Percentiles rank a stretch among this genome's conserved stretches.
phyloP scores from a whole-genome alignment of 2,329 filamentous ascomycete genomes.

The Cladosporium sphaerospermum region DNA sequence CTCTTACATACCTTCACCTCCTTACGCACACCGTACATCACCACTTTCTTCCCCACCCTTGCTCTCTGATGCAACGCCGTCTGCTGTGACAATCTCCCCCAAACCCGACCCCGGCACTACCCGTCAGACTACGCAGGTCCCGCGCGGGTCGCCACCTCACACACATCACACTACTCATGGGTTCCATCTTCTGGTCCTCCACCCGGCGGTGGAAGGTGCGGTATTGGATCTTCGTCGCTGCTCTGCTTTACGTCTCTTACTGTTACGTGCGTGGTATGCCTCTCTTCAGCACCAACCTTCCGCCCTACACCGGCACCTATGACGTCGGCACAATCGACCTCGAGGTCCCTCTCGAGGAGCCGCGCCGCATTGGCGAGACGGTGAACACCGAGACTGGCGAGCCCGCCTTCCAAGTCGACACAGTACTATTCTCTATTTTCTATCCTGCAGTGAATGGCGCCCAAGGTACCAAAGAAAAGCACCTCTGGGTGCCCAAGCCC shows the following conservation, averaged over 20 bases:
- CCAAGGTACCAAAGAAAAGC: slow-evolving; percentile 23
- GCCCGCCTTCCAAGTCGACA: slow-evolving; percentile 39
- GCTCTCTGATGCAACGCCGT: too few species aligned
- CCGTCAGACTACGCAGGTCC: too few species aligned
- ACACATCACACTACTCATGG: background rate
- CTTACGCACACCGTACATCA: too few species aligned
- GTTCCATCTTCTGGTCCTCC: slow-evolving; percentile 4
- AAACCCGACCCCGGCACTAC: too few species aligned
- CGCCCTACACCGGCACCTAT: slow-evolving; percentile 37
- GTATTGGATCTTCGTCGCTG: slow-evolving; percentile 5
- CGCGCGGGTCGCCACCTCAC: background rate
- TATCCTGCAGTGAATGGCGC: slow-evolving; percentile 35
- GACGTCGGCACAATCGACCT: slow-evolving; percentile 41
- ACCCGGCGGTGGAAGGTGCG: background rate
- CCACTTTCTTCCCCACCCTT: too few species aligned
- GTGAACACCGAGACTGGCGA: slow-evolving; percentile 34
- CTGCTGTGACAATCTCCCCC: too few species aligned
- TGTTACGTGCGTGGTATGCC: slow-evolving; percentile 36
- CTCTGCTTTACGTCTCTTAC: slow-evolving; percentile 27
- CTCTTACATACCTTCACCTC: too few species aligned
- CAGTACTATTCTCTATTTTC: slow-evolving; percentile 41
- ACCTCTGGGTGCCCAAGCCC: slow-evolving; percentile 41
- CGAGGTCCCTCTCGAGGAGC: slow-evolving; percentile 33
- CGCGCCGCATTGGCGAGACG: slow-evolving; percentile 31
- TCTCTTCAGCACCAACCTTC: slow-evolving; percentile 37